Evolutionary conservation across 1,284 basidiomycete species (phyloP).

Genomic region (Cryptococcus sp.): DNA sequence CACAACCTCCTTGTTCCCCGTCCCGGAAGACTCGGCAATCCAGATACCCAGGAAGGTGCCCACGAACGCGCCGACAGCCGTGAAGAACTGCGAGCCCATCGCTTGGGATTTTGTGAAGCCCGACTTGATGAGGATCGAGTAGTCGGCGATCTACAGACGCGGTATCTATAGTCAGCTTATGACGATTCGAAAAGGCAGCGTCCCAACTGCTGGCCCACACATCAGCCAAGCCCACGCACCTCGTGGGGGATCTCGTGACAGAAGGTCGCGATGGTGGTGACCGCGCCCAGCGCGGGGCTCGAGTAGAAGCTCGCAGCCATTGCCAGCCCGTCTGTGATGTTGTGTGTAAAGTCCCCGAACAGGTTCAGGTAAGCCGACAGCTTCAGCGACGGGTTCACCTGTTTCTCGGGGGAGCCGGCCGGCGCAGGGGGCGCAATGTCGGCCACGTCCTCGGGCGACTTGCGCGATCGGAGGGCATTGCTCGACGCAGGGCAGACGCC

Average conservation of each 20-base stretch:
- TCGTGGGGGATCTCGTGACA: constrained; percentile 89
- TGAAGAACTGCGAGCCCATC: constrained; percentile 85
- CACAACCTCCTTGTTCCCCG: constrained; percentile 28
- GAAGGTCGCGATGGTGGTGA: constrained; percentile 84
- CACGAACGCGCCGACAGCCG: constrained; percentile 83
- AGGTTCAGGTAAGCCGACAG: constrained; percentile 84
- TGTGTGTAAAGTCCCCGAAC: constrained; percentile 73
- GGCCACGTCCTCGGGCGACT: constrained; percentile 28
- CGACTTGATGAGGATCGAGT: constrained; percentile 80
- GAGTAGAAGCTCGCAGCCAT: constrained; percentile 91
- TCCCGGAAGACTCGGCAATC: constrained; percentile 57
- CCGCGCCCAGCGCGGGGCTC: constrained; percentile 79
- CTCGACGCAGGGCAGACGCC: constrained; percentile 5
- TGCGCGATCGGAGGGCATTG: constrained; percentile 32
- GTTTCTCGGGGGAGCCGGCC: constrained; percentile 12
- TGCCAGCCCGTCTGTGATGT: constrained; percentile 72
- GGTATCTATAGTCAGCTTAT: not conserved
- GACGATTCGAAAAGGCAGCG: not conserved
- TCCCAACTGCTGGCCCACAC: not conserved
- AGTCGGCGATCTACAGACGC: constrained; percentile 73
- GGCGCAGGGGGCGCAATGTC: constrained; percentile 13
- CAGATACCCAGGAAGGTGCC: constrained; percentile 86
- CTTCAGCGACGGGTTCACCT: constrained; percentile 57
- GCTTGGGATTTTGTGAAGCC: constrained; percentile 84
- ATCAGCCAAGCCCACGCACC: constrained; percentile 22